These are phyloP conservation scores for Wilcoxina mikolae DNA, from an alignment of 495 filamentous ascomycete species.

Conservation along the genomic window DNA sequence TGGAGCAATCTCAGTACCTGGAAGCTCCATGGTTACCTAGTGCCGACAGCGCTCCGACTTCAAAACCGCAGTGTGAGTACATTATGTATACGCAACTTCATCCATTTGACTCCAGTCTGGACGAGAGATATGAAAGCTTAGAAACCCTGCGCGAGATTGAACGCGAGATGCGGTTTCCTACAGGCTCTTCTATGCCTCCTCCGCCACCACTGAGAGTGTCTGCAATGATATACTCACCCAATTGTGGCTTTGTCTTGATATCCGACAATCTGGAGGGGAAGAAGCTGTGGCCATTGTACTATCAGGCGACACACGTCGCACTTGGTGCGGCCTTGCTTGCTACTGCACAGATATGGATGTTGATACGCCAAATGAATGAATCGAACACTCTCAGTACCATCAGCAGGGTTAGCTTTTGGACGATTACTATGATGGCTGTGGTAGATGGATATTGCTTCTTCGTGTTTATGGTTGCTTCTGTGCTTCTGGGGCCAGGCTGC, in stretches of 20 bases:
- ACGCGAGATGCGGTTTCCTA: slow-evolving; percentile 68
- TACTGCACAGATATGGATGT: slow-evolving; percentile 54
- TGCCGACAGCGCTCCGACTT: slow-evolving; percentile 40
- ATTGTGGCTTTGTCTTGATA: slow-evolving; percentile 83
- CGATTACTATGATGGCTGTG: slow-evolving; percentile 68
- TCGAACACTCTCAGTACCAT: slow-evolving; percentile 86
- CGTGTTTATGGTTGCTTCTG: slow-evolving; percentile 20
- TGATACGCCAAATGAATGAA: slow-evolving; percentile 78
- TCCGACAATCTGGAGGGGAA: slow-evolving; percentile 68
- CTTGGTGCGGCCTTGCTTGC: slow-evolving; percentile 50
- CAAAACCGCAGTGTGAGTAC: slow-evolving; percentile 68
- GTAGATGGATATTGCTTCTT: slow-evolving; percentile 48
- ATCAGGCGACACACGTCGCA: slow-evolving; percentile 50
- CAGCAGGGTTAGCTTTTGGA: slow-evolving; percentile 81
- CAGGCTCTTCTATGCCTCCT: slow-evolving; percentile 54
- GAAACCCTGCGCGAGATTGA: slow-evolving; percentile 53
- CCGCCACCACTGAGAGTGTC: slow-evolving; percentile 66
- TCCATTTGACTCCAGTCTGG: slow-evolving; percentile 25
- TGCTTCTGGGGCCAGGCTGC: slow-evolving; percentile 31
- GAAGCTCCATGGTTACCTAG: slow-evolving; percentile 39
- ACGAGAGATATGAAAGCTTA: neutral
- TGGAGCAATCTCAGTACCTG: slow-evolving; percentile 36
- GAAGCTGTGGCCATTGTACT: slow-evolving; percentile 62
- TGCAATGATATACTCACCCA: slow-evolving; percentile 77
- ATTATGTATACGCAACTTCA: slow-evolving; percentile 79